A percentile compares a stretch with the other conserved stretches of the same genome.
phyloP scores from a whole-genome alignment of 768 basidiomycete genomes.

The Rhizopogon sp. region DNA sequence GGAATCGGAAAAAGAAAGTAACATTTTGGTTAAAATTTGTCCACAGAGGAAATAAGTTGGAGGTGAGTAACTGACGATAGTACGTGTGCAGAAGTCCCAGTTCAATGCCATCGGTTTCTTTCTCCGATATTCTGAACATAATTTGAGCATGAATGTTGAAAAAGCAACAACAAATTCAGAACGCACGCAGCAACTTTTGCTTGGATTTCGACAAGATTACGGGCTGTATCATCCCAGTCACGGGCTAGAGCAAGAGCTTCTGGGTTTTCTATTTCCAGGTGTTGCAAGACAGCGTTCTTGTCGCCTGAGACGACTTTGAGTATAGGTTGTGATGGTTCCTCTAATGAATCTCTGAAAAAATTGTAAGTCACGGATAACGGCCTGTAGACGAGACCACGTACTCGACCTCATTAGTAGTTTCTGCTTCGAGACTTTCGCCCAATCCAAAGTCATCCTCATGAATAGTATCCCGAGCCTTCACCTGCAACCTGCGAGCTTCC shows the following conservation, averaged over 20 bases:
- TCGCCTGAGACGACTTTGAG: conserved; percentile 42
- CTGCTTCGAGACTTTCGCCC: conserved; percentile 46
- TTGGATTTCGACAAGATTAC: conserved; percentile 46
- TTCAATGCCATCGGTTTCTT: conserved; percentile 46
- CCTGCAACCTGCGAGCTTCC: conserved; percentile 77
- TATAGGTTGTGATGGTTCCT: conserved; percentile 1
- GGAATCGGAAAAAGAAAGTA: conserved; percentile 6
- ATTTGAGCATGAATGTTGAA: background rate
- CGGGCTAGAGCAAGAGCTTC: conserved; percentile 76
- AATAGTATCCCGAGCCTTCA: conserved; percentile 67
- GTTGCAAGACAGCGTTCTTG: conserved; percentile 52
- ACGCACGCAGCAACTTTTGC: conserved; percentile 52
- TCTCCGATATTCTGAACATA: conserved; percentile 40
- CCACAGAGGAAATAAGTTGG: background rate
- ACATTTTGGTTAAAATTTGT: background rate
- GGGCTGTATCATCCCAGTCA: conserved; percentile 75
- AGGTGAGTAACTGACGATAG: conserved; percentile 62
- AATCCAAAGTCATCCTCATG: conserved; percentile 82
- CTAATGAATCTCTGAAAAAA: conserved; percentile 10
- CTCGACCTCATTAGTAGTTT: conserved; percentile 22
- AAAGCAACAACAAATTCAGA: background rate
- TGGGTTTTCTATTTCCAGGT: conserved; percentile 71
- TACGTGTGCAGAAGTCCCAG: conserved; percentile 78
- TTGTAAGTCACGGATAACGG: background rate
- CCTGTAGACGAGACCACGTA: conserved; percentile 11